Evolutionary conservation across 2,329 filamentous ascomycete species (phyloP), one percentile per base, ranked within the genome.

Genomic region (Botrytis fabae): DNA sequence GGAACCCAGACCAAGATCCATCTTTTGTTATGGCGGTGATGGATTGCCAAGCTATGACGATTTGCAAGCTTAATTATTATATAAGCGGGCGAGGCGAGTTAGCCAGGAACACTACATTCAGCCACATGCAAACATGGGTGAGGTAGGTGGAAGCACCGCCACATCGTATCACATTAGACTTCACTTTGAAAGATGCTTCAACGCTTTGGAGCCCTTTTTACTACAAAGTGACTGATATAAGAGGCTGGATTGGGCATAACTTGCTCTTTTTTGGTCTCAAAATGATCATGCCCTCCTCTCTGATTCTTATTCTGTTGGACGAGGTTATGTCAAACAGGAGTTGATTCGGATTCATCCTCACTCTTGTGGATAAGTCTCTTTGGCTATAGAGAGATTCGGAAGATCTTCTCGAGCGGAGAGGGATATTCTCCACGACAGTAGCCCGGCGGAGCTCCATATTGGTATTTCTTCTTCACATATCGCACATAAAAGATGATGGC

Each of bases 41-140:
- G 40, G 40, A 64, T 44, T 22, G 65, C 48, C 38, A 69, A 57
- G 65, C 65, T 69, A 69, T 69, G 65, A 69, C 65, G 65, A 28
- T 57, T 57, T 38, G 22, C 40, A 38, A 32, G 48, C 61, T 44
- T 28, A 14, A 1, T 25, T 25, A 25, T 69, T 57, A 69, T 57
- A 48, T 69, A 69, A 69, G 65, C 65, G 4, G 25, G 25, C 7
- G 38, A 40, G 46, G 65, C 65, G 4, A 18, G 18, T 20, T 51
- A 40, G 46, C 46, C 46, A 66, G 64, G 64, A 51, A 66, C 64
- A 25, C 22, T 28, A 20, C 28, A 6, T 25, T 35, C 42, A 64
- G 62, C 62, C 62, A 62, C 60, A 1, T 35, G 20, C 12, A 20
- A 22, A 22, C 51, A 51, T 44, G 61, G 61, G 61, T 63, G 32